phyloP scores from a whole-genome alignment of 169 alveolate genomes.

The Eimeria acervulina region DNA sequence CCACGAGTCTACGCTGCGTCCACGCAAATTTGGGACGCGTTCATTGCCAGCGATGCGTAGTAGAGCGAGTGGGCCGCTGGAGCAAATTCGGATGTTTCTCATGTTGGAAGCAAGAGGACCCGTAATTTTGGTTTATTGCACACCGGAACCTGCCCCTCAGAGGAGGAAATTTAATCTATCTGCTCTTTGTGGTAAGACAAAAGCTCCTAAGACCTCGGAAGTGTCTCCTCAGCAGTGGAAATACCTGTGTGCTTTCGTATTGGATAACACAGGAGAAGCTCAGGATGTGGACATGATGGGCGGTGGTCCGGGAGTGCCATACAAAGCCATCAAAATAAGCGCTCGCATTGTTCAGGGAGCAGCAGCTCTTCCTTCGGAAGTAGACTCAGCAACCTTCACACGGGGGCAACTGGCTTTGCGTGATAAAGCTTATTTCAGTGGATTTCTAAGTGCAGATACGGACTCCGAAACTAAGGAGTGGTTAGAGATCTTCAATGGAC shows the following conservation, averaged over 20 bases:
- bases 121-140: conserved; percentile 24
- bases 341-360: conserved; percentile 33
- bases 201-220: not conserved
- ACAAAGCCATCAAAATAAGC: conserved; percentile 59
- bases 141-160: not conserved
- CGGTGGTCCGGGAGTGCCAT: not conserved
- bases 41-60: not conserved
- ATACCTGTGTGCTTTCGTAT: conserved; percentile 26
- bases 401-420: conserved; percentile 34
- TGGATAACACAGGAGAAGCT: conserved; percentile 67
- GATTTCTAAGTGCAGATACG: conserved; percentile 66
- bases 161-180: not conserved
- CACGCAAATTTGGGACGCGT: conserved; percentile 50
- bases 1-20: not conserved
- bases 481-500: conserved; percentile 41
- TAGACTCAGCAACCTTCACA: not conserved
- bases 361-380: conserved; percentile 23
- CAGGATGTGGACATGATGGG: not conserved
- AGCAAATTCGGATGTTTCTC: conserved; percentile 37
- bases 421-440: conserved; percentile 36
- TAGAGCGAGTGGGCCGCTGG: conserved; percentile 5
- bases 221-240: conserved; percentile 45
- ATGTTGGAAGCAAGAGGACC: conserved; percentile 77
- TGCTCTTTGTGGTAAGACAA: conserved; percentile 27
- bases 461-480: conserved; percentile 65